phyloP scores from a whole-genome alignment of 2,329 filamentous ascomycete genomes.

The Monilinia fructicola region DNA sequence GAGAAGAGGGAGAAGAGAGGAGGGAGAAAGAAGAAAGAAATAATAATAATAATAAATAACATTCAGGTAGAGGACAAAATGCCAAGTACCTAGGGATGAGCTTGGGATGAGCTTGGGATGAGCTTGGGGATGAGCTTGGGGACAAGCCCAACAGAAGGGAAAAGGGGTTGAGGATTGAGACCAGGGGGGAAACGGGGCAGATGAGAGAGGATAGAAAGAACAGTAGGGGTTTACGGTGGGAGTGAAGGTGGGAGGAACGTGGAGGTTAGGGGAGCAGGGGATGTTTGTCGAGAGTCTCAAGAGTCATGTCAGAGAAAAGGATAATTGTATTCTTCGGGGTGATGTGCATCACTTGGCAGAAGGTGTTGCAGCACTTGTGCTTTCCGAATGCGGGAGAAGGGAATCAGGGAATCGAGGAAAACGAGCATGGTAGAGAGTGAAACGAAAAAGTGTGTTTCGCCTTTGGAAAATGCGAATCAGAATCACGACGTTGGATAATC shows the following conservation, averaged over 20 bases:
- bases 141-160: too few relatives aligned
- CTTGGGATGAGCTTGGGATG: too few relatives aligned
- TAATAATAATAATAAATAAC: too few relatives aligned
- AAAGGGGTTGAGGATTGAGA: not conserved
- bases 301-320: not conserved
- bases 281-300: not conserved
- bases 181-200: not conserved
- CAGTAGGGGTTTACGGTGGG: too few relatives aligned
- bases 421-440: not conserved
- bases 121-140: too few relatives aligned
- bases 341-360: not conserved
- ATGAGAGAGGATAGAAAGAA: not conserved
- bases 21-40: too few relatives aligned
- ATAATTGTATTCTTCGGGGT: not conserved
- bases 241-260: not conserved
- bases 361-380: not conserved
- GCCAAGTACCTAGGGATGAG: too few relatives aligned
- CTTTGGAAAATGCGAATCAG: not conserved
- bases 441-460: not conserved
- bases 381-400: not conserved
- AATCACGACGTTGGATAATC: not conserved
- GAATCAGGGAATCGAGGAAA: too few relatives aligned
- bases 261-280: too few relatives aligned
- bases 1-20: too few relatives aligned
- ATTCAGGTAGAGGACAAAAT: too few relatives aligned